Base-by-base conservation (phyloP, 371 early-diverging fungal genomes). In the Mortierella sp. region DNA sequence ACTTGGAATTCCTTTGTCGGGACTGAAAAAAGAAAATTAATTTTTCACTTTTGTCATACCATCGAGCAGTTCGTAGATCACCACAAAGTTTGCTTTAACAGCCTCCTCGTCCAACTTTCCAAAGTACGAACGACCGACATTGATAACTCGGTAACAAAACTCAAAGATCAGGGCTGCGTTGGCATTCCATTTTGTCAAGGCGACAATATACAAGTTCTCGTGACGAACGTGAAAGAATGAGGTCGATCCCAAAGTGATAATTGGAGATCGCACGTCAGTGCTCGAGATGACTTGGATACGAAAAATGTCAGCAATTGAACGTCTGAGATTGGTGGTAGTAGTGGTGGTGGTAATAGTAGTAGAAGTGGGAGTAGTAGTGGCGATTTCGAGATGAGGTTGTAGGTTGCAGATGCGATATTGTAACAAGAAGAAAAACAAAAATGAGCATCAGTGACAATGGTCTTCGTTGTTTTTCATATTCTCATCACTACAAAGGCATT, bases 281-380 rank as follows among this genome's bases (percentile, higher is more conserved):
- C 94, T 94, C 22, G 97, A 95, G 69, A 98, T 96, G 65, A 97
- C 97, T 73, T 98, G 97, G 69, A 98, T 96, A 63, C 99, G 94
- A 86, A 98, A 98, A 55, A 97, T 89, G 72, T 98, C 99, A 4
- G 97, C 94, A 15, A 95, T 91, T 43, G 97, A 96, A 47, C 97
- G 97, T 86, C 97, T 96, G 70, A 13, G 9, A 4, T 43, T 43
- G 43, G 43, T 41, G 3, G 13, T 41, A 3, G 43, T 41, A 2
- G 28, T 28, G 28, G 28, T 2, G 28, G 28, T 28, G 2, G 2
- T 28, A 28, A 2, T 28, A 28, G 28, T 36, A 36, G 36, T 6
- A 36, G 36, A 2, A 36, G 36, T 6, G 36, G 36, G 6, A 36
- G 36, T 3, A 6, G 36, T 6, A 36, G 36, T 36, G 4, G 36